Evolutionary conservation across 345 rosid species (phyloP).

Genomic region (Bruguiera gymnorhiza): DNA sequence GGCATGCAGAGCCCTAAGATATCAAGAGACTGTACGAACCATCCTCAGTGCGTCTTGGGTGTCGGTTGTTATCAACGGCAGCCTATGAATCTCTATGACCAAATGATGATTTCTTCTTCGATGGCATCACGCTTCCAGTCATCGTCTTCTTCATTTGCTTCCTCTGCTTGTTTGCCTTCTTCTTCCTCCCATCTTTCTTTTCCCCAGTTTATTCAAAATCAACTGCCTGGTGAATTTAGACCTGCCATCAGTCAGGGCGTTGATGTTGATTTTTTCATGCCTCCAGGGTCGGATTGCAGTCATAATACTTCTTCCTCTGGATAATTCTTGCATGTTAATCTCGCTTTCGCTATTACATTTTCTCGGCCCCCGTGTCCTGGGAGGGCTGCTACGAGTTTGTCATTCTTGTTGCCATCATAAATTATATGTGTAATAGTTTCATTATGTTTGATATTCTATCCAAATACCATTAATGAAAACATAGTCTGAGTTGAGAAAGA

Average conservation of each 20-base stretch:
- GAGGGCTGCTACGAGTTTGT: too few relatives aligned
- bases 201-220: constrained; percentile 18
- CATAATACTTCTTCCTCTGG: constrained; percentile 24
- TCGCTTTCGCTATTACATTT: neutral
- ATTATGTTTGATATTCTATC: too few relatives aligned
- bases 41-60: constrained; percentile 16
- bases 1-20: constrained; percentile 9
- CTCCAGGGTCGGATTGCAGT: constrained; percentile 25
- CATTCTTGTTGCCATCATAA: too few relatives aligned
- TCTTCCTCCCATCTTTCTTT: constrained; percentile 14
- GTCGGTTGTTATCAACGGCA: constrained; percentile 16
- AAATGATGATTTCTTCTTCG: constrained; percentile 38
- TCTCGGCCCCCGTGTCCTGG: neutral
- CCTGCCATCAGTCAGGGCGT: constrained; percentile 9
- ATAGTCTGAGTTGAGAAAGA: too few relatives aligned
- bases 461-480: too few relatives aligned
- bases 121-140: constrained; percentile 20
- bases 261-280: neutral
- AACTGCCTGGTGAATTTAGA: constrained; percentile 11
- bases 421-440: too few relatives aligned
- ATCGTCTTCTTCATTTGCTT: constrained; percentile 14
- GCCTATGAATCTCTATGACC: constrained; percentile 36
- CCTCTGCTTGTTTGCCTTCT: constrained; percentile 1
- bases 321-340: neutral
- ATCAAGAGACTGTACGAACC: constrained; percentile 2